Evolutionary conservation across 139 green algal genomes (phyloP).

Genomic region (Closterium sp.): DNA sequence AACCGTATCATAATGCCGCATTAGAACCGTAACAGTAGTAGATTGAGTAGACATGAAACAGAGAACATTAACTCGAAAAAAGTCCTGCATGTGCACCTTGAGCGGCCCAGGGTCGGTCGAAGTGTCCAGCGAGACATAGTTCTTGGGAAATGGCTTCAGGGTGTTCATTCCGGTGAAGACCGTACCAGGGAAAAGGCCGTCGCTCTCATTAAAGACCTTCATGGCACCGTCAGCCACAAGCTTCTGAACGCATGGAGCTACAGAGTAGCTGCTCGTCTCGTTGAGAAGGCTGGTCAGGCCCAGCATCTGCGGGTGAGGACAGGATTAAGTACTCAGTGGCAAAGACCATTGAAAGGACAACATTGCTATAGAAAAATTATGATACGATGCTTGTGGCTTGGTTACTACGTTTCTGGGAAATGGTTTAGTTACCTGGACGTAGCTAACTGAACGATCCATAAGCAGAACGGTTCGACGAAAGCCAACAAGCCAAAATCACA

Average conservation of each 20-base stretch:
- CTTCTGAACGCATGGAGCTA: not conserved
- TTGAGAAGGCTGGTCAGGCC: not conserved
- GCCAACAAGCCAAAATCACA: not conserved
- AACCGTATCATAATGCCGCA: not conserved
- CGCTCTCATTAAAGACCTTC: not conserved
- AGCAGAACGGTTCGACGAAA: not conserved
- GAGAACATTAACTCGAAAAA: not conserved
- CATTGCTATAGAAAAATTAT: too few species aligned
- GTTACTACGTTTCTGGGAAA: too few species aligned
- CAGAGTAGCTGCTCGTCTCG: conserved; percentile 1
- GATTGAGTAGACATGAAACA: not conserved
- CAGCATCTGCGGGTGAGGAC: not conserved
- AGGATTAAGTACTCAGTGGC: not conserved
- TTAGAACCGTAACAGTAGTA: not conserved
- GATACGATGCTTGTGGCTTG: too few species aligned
- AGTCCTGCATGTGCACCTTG: not conserved
- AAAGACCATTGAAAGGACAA: too few species aligned
- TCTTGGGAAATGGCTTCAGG: not conserved
- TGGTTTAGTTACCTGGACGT: not conserved
- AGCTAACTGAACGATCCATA: not conserved
- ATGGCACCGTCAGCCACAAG: not conserved
- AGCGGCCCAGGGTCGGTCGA: conserved; percentile 27
- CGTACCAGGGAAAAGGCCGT: not conserved
- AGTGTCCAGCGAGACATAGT: conserved; percentile 10
- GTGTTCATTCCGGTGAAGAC: not conserved